Evolutionary conservation across 306 rosid species (phyloP).

Genomic region (Abrus precatorius): DNA sequence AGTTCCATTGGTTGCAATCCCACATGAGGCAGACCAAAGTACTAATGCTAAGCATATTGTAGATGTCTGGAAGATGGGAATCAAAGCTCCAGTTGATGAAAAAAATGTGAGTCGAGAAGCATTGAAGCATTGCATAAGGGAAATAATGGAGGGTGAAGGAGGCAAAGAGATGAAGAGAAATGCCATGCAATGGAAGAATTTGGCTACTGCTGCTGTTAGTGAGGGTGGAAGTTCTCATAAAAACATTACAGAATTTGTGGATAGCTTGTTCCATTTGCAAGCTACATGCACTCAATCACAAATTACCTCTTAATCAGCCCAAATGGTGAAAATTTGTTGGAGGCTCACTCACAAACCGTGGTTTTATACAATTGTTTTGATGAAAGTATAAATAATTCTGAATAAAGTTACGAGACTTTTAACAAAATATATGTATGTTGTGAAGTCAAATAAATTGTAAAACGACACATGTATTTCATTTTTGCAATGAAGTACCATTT

Average conservation of each 20-base stretch:
- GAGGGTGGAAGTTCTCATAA: conserved; percentile 21
- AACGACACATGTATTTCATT: background rate
- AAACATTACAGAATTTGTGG: conserved; percentile 19
- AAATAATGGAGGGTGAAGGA: conserved; percentile 8
- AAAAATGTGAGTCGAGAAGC: background rate
- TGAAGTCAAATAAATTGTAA: background rate
- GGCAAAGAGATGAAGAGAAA: conserved; percentile 34
- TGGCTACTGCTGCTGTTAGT: background rate
- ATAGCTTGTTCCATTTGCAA: background rate
- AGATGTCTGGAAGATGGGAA: conserved; percentile 30
- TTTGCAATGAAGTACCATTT: background rate
- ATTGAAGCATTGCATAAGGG: conserved; percentile 19
- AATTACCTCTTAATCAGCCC: background rate
- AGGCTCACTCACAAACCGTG: background rate
- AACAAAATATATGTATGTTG: background rate
- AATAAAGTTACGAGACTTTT: background rate
- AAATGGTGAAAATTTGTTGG: background rate
- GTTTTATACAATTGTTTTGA: background rate
- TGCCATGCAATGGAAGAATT: conserved; percentile 11
- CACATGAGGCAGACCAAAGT: conserved; percentile 23
- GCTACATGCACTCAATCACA: background rate
- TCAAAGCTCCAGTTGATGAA: background rate
- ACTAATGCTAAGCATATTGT: conserved; percentile 11
- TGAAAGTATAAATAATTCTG: background rate
- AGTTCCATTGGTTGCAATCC: conserved; percentile 23